Conservation (phyloP, 225 moss, liverwort and hornwort genomes). For the Thuidium tamariscinum region DNA sequence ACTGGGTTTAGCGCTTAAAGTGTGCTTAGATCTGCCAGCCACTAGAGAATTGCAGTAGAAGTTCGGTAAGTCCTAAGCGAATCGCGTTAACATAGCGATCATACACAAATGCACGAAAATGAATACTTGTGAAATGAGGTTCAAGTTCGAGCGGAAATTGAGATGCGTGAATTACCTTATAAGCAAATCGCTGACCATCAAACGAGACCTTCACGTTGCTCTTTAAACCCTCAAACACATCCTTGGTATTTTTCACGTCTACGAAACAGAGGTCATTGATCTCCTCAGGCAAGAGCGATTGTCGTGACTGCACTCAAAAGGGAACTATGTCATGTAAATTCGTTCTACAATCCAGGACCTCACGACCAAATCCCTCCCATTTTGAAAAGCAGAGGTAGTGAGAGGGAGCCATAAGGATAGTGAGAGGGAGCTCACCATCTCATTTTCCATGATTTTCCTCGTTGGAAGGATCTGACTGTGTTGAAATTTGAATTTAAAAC, state of each 20-base stretch:
- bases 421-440: background rate
- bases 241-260: conserved; percentile 57
- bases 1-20: background rate
- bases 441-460: background rate
- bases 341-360: background rate
- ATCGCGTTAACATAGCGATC: background rate
- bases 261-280: conserved; percentile 66
- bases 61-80: background rate
- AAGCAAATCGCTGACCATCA: conserved; percentile 71
- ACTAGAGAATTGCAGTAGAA: background rate
- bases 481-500: background rate
- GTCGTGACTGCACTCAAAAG: background rate
- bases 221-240: conserved; percentile 69
- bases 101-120: background rate
- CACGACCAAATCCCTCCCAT: background rate
- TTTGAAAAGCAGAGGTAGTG: background rate
- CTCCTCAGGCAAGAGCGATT: conserved; percentile 58
- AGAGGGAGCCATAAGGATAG: background rate
- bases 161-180: conserved; percentile 34
- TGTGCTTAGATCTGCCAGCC: background rate
- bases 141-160: background rate
- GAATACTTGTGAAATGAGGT: background rate
- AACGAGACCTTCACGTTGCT: conserved; percentile 73
- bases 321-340: background rate
- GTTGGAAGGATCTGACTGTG: too few relatives aligned